phyloP scores from a whole-genome alignment of 169 alveolate species.

The Plasmodium fragile region DNA sequence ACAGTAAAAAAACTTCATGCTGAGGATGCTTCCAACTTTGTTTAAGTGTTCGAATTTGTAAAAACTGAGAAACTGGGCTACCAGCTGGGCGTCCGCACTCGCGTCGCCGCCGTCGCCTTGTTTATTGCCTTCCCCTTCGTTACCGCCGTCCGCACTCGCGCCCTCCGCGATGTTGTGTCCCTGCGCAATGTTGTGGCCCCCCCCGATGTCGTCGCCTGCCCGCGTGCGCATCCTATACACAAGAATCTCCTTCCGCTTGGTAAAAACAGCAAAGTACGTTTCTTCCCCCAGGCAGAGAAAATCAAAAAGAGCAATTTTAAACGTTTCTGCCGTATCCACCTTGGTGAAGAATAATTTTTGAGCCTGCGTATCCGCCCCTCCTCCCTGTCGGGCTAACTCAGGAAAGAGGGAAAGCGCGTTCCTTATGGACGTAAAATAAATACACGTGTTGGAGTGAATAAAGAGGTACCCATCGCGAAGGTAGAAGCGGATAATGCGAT shows the following conservation, averaged over 20 bases:
- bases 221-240: slow-evolving; percentile 13
- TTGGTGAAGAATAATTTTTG: not conserved
- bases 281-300: slow-evolving; percentile 13
- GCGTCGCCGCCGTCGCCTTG: not conserved
- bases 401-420: not conserved
- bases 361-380: not conserved
- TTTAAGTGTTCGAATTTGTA: slow-evolving; percentile 55
- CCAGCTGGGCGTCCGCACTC: slow-evolving; percentile 7
- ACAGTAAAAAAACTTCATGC: slow-evolving; percentile 70
- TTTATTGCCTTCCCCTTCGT: not conserved
- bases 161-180: no score
- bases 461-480: slow-evolving; percentile 18
- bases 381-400: not conserved
- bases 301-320: slow-evolving; percentile 53
- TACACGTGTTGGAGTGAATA: slow-evolving; percentile 26
- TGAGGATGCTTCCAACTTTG: slow-evolving; percentile 66
- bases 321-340: not conserved
- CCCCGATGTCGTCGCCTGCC: not conserved
- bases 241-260: slow-evolving; percentile 41
- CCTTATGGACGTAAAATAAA: slow-evolving; percentile 9
- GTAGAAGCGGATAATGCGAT: slow-evolving; percentile 33
- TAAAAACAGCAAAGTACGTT: slow-evolving; percentile 35
- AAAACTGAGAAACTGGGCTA: slow-evolving; percentile 50
- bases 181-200: not conserved
- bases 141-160: no score